phyloP scores from a whole-genome alignment of 495 filamentous ascomycete species.

The Trichoderma orchidacearum region DNA sequence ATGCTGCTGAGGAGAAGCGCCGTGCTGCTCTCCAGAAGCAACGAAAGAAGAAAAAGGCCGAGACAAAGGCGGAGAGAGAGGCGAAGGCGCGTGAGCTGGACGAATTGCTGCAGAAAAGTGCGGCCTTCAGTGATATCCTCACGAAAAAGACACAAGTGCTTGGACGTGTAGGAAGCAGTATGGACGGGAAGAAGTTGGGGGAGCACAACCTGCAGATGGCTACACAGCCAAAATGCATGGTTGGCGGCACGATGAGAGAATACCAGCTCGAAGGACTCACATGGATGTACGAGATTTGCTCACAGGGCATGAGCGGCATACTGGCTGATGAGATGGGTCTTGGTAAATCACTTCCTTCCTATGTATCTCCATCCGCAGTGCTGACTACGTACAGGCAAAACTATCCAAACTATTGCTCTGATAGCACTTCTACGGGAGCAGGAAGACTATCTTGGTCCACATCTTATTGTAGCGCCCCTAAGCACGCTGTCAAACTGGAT shows the following conservation, averaged over 20 bases:
- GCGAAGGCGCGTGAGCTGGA: slow-evolving; percentile 37
- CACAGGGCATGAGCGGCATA: slow-evolving; percentile 86
- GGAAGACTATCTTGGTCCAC: slow-evolving; percentile 66
- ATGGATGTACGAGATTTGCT: slow-evolving; percentile 76
- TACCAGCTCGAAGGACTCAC: slow-evolving; percentile 93
- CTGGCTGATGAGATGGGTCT: slow-evolving; percentile 96
- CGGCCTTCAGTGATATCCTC: slow-evolving; percentile 36
- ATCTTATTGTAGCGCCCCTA: slow-evolving; percentile 77
- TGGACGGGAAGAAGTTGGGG: slow-evolving; percentile 46
- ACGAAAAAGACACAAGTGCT: slow-evolving; percentile 41
- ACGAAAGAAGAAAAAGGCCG: slow-evolving; percentile 26
- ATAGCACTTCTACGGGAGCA: slow-evolving; percentile 82
- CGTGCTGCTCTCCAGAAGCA: slow-evolving; percentile 25
- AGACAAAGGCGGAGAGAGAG: slow-evolving; percentile 38
- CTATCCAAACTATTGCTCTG: slow-evolving; percentile 84
- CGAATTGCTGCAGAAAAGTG: slow-evolving; percentile 30
- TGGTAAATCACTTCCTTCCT: slow-evolving; percentile 26
- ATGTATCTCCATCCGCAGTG: not conserved
- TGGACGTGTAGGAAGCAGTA: slow-evolving; percentile 36
- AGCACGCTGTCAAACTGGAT: slow-evolving; percentile 94
- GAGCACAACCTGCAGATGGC: slow-evolving; percentile 69
- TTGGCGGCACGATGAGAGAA: slow-evolving; percentile 78
- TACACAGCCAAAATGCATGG: slow-evolving; percentile 70
- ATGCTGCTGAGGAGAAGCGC: slow-evolving; percentile 29
- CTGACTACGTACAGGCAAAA: slow-evolving; percentile 43